Percentiles rank a stretch among this genome's conserved stretches.
phyloP scores from a whole-genome alignment of 805 yeast species.

The Brettanomyces nanus region DNA sequence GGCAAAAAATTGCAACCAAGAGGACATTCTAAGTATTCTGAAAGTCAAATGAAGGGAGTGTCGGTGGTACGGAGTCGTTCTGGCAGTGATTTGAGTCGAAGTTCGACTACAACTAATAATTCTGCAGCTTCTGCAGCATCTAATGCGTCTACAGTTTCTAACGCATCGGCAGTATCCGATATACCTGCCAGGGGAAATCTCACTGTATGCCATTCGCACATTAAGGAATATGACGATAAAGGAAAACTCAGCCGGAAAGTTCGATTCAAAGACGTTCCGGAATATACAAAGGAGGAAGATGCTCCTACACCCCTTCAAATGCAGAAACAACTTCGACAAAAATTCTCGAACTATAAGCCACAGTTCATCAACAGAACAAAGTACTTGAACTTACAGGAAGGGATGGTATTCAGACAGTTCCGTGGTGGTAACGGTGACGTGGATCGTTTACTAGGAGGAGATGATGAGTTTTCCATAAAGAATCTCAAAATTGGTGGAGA shows the following conservation, averaged over 20 bases:
- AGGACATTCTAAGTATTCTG: constrained; percentile 14
- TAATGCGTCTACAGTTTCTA: neutral
- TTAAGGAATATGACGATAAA: constrained; percentile 7
- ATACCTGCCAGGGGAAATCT: constrained; percentile 14
- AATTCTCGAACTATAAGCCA: constrained; percentile 27
- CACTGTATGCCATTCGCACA: constrained; percentile 13
- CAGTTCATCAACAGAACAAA: constrained; percentile 23
- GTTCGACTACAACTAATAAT: constrained; percentile 6
- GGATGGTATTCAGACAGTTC: constrained; percentile 24
- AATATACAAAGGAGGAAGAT: constrained; percentile 45
- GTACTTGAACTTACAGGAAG: constrained; percentile 28
- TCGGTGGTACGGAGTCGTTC: constrained; percentile 5
- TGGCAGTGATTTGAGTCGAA: neutral
- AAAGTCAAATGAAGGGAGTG: neutral
- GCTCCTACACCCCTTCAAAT: constrained; percentile 37
- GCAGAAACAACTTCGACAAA: constrained; percentile 28
- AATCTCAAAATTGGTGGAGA: neutral
- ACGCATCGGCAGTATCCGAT: neutral
- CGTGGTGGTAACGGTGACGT: constrained; percentile 4
- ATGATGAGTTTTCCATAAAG: neutral
- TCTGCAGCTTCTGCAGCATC: neutral
- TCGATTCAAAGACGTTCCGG: constrained; percentile 44
- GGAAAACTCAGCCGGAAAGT: constrained; percentile 33
- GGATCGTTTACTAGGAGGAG: neutral
- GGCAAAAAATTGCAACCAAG: no score